phyloP scores from a whole-genome alignment of 768 basidiomycete genomes.

The Boletus reticuloceps region DNA sequence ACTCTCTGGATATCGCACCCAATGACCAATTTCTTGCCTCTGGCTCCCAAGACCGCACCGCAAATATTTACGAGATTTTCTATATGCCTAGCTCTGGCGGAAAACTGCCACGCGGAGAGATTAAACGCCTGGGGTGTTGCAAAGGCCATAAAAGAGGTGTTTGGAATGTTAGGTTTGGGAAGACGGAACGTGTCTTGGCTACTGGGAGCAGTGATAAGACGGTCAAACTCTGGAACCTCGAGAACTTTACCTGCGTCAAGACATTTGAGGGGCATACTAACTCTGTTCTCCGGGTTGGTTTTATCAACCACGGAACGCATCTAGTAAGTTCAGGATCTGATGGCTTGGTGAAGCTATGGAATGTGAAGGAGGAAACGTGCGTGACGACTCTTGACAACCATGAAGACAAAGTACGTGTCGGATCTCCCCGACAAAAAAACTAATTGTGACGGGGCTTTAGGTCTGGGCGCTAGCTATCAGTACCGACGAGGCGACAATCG shows the following conservation, averaged over 20 bases:
- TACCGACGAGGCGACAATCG: conserved; percentile 75
- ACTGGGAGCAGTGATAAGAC: conserved; percentile 96
- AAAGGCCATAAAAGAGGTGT: conserved; percentile 97
- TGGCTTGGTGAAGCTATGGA: conserved; percentile 96
- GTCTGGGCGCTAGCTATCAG: conserved; percentile 95
- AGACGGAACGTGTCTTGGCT: conserved; percentile 78
- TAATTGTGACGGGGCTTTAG: conserved; percentile 39
- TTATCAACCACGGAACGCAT: conserved; percentile 79
- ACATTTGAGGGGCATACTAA: conserved; percentile 99
- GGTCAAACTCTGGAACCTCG: conserved; percentile 89
- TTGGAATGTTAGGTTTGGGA: conserved; percentile 90
- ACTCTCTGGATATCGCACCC: conserved; percentile 89
- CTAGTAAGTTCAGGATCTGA: conserved; percentile 90
- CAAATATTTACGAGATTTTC: conserved; percentile 82
- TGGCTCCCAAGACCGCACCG: conserved; percentile 94
- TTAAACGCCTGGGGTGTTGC: conserved; percentile 80
- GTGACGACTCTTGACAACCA: conserved; percentile 91
- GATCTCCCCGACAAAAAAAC: background rate
- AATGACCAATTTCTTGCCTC: conserved; percentile 87
- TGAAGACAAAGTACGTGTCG: conserved; percentile 80
- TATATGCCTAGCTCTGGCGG: conserved; percentile 43
- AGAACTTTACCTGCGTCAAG: conserved; percentile 90
- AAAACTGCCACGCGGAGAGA: conserved; percentile 57
- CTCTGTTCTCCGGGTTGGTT: conserved; percentile 91
- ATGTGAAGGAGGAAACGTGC: conserved; percentile 84